Conservation (phyloP, 1,284 basidiomycete species). For the Pyrrhoderma lamaoense region DNA sequence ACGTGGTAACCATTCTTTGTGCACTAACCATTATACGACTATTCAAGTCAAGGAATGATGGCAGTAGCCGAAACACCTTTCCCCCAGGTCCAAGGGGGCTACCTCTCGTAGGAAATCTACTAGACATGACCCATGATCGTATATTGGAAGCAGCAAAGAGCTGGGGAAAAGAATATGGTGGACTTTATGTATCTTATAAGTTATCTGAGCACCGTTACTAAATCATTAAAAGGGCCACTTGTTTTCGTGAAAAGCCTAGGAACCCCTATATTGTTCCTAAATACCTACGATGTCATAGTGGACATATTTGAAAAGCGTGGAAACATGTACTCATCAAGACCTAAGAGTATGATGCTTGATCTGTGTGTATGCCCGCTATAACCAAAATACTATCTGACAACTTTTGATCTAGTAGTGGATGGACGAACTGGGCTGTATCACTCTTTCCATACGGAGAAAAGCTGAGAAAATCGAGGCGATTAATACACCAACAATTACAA, state of each 20-base stretch:
- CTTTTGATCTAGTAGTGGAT: background rate
- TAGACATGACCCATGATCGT: conserved; percentile 16
- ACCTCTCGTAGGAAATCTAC: conserved; percentile 19
- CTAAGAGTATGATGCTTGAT: conserved; percentile 33
- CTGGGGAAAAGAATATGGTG: conserved; percentile 19
- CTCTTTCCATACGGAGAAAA: conserved; percentile 12
- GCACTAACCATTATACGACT: too few species aligned
- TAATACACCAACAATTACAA: conserved; percentile 4
- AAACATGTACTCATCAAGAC: conserved; percentile 17
- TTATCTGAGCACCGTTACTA: background rate
- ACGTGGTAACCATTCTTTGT: too few species aligned
- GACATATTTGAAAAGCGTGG: conserved; percentile 23
- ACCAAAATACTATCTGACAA: too few species aligned
- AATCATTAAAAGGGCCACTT: conserved; percentile 36
- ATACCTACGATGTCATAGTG: conserved; percentile 20
- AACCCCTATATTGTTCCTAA: conserved; percentile 21
- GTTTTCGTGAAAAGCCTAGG: conserved; percentile 21
- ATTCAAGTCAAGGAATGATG: too few species aligned
- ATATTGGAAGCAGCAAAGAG: conserved; percentile 15
- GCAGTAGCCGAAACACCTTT: too few species aligned
- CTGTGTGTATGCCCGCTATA: conserved; percentile 25
- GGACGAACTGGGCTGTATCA: background rate
- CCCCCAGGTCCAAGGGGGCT: conserved; percentile 20
- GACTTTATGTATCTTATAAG: background rate
- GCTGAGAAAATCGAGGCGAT: conserved; percentile 2